A percentile compares a stretch with the other conserved stretches of the same genome.
Evolutionary conservation across 108 stramenopile genomes (phyloP).

Genomic region (Ochromonas danica): DNA sequence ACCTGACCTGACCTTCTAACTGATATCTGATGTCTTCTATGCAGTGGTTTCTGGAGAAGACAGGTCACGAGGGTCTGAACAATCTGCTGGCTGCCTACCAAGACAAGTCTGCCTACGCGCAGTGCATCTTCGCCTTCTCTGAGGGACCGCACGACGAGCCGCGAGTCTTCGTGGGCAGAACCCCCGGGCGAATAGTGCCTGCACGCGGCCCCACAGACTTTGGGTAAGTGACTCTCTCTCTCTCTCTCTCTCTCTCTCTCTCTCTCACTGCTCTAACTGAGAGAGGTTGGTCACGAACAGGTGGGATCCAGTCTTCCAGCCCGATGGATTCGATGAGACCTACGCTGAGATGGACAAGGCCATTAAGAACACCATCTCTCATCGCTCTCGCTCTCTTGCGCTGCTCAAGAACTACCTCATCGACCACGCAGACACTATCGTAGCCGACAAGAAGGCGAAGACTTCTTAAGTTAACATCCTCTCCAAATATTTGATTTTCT

Average conservation of each 20-base stretch:
- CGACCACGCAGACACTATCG: too few relatives aligned
- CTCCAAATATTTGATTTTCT: too few relatives aligned
- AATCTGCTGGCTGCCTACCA: conserved; percentile 74
- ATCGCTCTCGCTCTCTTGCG: too few relatives aligned
- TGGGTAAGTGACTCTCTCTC: conserved; percentile 58
- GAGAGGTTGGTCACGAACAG: neutral
- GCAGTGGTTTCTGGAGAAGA: conserved; percentile 94
- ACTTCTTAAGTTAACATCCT: too few relatives aligned
- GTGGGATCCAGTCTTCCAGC: conserved; percentile 96
- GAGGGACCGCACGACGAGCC: conserved; percentile 79
- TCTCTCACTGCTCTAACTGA: neutral
- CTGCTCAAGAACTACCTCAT: too few relatives aligned
- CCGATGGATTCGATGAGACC: conserved; percentile 78
- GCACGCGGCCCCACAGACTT: conserved; percentile 82
- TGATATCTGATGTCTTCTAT: neutral
- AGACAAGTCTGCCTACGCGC: conserved; percentile 88
- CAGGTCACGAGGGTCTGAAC: conserved; percentile 86
- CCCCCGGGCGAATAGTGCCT: conserved; percentile 70
- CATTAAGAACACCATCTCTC: conserved; percentile 88
- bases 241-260: neutral
- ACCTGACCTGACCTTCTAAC: neutral
- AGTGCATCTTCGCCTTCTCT: conserved; percentile 88
- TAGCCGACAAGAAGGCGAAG: too few relatives aligned
- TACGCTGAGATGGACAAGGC: conserved; percentile 93
- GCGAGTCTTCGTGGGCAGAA: conserved; percentile 76